These are phyloP conservation scores for Polyporus tsugae DNA, from an alignment of 1,284 basidiomycete species.

Conservation along the genomic window DNA sequence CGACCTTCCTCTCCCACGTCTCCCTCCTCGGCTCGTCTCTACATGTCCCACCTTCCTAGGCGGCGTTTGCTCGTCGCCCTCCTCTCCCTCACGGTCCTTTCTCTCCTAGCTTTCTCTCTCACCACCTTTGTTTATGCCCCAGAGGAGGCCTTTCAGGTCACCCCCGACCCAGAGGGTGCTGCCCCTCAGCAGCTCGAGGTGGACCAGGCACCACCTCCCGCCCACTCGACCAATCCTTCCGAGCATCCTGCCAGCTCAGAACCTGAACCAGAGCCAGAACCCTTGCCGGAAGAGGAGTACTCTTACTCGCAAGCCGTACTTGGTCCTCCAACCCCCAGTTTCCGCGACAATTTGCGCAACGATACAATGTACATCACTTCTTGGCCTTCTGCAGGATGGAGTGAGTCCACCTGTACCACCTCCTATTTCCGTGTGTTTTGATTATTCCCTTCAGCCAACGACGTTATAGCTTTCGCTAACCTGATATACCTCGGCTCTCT, in stretches of 20 bases:
- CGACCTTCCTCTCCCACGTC: constrained; percentile 29
- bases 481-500: constrained; percentile 71
- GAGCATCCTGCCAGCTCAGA: neutral
- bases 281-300: constrained; percentile 20
- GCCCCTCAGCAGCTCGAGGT: constrained; percentile 32
- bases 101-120: constrained; percentile 42
- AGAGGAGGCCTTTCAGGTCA: neutral
- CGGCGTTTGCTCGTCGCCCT: constrained; percentile 38
- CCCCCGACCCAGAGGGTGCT: constrained; percentile 32
- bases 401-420: constrained; percentile 45
- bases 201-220: neutral
- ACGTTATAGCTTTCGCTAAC: constrained; percentile 77
- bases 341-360: constrained; percentile 65
- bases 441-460: constrained; percentile 58
- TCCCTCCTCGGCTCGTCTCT: constrained; percentile 21
- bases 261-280: constrained; percentile 38
- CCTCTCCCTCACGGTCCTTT: constrained; percentile 44
- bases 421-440: neutral
- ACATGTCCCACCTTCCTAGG: constrained; percentile 28
- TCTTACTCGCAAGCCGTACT: constrained; percentile 40
- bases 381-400: constrained; percentile 78
- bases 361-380: constrained; percentile 72
- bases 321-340: constrained; percentile 62
- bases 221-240: neutral
- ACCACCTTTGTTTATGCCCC: constrained; percentile 18